Conservation (phyloP, 2,329 filamentous ascomycete species). For the Monosporascus sp. region DNA sequence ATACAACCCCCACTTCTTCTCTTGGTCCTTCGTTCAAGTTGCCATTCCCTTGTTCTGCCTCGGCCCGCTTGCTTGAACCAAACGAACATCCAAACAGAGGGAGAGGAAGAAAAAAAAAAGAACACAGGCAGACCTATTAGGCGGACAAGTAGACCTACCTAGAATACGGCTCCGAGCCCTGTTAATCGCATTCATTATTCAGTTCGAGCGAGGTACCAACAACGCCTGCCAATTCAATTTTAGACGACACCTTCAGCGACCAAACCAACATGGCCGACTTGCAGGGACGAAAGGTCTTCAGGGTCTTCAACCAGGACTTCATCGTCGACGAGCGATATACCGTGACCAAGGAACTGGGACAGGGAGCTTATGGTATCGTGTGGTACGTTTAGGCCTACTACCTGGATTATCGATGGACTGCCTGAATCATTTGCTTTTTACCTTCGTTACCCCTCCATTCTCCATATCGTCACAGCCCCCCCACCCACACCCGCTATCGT, state of each 20-base stretch:
- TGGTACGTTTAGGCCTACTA: conserved; percentile 56
- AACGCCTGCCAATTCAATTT: background rate
- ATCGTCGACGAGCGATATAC: conserved; percentile 97
- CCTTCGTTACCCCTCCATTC: too few species aligned
- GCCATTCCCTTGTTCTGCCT: too few species aligned
- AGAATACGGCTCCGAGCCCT: background rate
- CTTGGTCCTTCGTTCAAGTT: too few species aligned
- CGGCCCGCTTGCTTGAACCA: too few species aligned
- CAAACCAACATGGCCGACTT: conserved; percentile 25
- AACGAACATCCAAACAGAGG: too few species aligned
- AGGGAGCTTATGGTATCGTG: conserved; percentile 97
- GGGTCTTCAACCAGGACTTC: conserved; percentile 99
- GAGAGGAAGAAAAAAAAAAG: too few species aligned
- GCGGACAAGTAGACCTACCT: too few species aligned
- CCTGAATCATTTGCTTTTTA: conserved; percentile 2
- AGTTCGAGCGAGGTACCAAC: background rate
- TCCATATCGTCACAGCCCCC: too few species aligned
- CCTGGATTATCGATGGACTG: background rate
- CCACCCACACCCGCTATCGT: background rate
- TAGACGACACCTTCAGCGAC: background rate
- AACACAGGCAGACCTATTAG: too few species aligned
- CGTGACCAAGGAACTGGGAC: conserved; percentile 96
- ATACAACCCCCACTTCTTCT: too few species aligned
- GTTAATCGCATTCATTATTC: background rate
- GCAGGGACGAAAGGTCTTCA: conserved; percentile 71